These are phyloP conservation scores for Zygosaccharomyces pseudobailii DNA, from an alignment of 1,139 yeast species.

Conservation along the genomic window DNA sequence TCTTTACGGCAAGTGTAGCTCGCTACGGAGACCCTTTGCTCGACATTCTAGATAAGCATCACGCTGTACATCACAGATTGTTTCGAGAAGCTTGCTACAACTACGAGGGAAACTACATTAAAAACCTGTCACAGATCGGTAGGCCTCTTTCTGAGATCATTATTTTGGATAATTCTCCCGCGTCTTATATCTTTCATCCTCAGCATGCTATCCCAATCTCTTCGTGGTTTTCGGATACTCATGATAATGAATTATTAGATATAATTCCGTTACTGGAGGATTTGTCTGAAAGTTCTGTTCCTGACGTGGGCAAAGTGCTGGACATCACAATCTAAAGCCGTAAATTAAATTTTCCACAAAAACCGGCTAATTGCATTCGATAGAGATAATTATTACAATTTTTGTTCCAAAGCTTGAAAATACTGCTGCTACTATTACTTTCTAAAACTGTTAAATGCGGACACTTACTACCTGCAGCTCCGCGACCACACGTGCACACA, in stretches of 20 bases:
- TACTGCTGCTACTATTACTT: not conserved
- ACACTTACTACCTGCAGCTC: not conserved
- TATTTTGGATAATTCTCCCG: conserved; percentile 94
- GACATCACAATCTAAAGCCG: conserved; percentile 54
- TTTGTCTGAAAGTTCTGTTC: conserved; percentile 58
- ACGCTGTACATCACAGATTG: conserved; percentile 80
- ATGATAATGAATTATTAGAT: conserved; percentile 90
- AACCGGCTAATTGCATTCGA: not conserved
- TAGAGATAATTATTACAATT: not conserved
- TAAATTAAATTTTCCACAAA: not conserved
- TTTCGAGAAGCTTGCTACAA: conserved; percentile 82
- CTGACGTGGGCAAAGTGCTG: conserved; percentile 77
- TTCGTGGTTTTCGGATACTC: conserved; percentile 97
- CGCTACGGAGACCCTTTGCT: conserved; percentile 94
- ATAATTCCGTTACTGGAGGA: conserved; percentile 89
- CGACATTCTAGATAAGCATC: conserved; percentile 66
- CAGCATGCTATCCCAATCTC: conserved; percentile 98
- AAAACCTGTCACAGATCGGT: conserved; percentile 89
- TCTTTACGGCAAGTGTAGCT: conserved; percentile 92
- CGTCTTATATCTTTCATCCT: conserved; percentile 94
- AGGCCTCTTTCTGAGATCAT: conserved; percentile 82
- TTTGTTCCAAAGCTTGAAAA: not conserved
- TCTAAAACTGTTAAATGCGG: not conserved
- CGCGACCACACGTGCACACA: not conserved
- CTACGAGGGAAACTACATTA: conserved; percentile 89